phyloP scores from a whole-genome alignment of 2,329 filamentous ascomycete species.

The Diplodia scrobiculata region DNA sequence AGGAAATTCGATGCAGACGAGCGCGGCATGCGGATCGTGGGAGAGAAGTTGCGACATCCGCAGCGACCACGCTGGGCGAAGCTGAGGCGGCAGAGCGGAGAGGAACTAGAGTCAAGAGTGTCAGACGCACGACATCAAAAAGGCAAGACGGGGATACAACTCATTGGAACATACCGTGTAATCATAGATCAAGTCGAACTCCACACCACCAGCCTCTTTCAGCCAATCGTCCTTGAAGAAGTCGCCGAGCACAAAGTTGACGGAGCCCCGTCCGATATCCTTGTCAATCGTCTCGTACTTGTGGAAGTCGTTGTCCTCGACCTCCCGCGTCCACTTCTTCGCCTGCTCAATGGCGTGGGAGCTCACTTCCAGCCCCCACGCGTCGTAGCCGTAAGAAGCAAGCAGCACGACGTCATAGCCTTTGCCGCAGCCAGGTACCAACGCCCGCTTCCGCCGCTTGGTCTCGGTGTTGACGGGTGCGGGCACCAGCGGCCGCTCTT shows the following conservation, averaged over 20 bases:
- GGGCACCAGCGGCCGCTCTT: slow-evolving; percentile 8
- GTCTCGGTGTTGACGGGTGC: slow-evolving; percentile 8
- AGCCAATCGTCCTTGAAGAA: slow-evolving; percentile 67
- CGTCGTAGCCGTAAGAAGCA: slow-evolving; percentile 73
- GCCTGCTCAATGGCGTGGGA: slow-evolving; percentile 54
- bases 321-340: slow-evolving; percentile 45
- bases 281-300: slow-evolving; percentile 50
- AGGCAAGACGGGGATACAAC: slow-evolving; percentile 8
- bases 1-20: slow-evolving; percentile 76
- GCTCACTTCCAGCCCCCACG: slow-evolving; percentile 71
- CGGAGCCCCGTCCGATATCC: slow-evolving; percentile 52
- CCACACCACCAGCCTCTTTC: slow-evolving; percentile 43
- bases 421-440: slow-evolving; percentile 80
- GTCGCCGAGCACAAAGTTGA: slow-evolving; percentile 63
- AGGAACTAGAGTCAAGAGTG: slow-evolving; percentile 54
- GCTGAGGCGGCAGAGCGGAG: slow-evolving; percentile 58
- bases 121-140: background rate
- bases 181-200: slow-evolving; percentile 69
- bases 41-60: slow-evolving; percentile 59
- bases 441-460: slow-evolving; percentile 54
- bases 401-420: slow-evolving; percentile 81
- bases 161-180: slow-evolving; percentile 55
- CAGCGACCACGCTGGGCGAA: slow-evolving; percentile 61
- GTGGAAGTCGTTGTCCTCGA: slow-evolving; percentile 38
- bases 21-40: slow-evolving; percentile 48